These are phyloP conservation scores for Plasmodium gallinaceum DNA, from an alignment of 169 alveolate genomes.

Conservation along the genomic window DNA sequence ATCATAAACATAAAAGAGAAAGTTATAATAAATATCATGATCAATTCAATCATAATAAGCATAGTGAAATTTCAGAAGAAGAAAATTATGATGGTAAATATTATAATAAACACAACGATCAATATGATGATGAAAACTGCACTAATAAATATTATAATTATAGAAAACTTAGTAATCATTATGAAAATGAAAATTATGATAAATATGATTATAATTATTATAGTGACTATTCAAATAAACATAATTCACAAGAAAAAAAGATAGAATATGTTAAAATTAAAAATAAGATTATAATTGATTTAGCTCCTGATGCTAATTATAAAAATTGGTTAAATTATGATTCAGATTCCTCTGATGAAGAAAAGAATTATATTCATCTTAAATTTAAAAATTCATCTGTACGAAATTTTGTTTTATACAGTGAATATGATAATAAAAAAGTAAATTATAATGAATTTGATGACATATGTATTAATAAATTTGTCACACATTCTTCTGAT, in stretches of 20 bases:
- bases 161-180: background rate
- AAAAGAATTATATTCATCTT: background rate
- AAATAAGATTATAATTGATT: constrained; percentile 6
- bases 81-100: background rate
- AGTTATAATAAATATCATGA: background rate
- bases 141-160: background rate
- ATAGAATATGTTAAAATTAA: constrained; percentile 16
- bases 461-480: background rate
- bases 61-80: background rate
- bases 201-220: background rate
- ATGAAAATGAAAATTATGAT: background rate
- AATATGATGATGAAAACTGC: background rate
- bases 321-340: constrained; percentile 23
- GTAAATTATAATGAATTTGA: background rate
- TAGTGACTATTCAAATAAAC: constrained; percentile 21
- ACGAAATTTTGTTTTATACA: constrained; percentile 33
- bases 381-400: constrained; percentile 25
- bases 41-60: background rate
- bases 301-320: constrained; percentile 37
- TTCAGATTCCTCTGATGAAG: background rate
- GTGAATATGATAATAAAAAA: background rate
- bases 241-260: constrained; percentile 1
- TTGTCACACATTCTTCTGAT: background rate
- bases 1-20: background rate
- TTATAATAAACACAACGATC: background rate